These are phyloP conservation scores for Populus ilicifolia DNA, from an alignment of 345 rosid species.

Conservation along the genomic window DNA sequence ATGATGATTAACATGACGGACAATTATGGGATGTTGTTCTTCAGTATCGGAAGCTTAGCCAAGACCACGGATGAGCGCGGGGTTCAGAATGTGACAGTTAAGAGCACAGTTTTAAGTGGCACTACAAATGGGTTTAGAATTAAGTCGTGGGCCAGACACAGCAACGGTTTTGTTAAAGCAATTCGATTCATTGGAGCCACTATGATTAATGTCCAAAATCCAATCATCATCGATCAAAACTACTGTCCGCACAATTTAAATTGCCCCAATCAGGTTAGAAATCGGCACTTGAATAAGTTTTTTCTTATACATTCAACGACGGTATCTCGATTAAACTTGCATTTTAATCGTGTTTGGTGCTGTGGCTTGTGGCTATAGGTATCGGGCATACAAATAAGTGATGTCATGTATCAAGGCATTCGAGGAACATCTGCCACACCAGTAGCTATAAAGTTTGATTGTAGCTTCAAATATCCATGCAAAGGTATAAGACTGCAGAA, in stretches of 20 bases:
- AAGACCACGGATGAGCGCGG: background rate
- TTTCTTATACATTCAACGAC: background rate
- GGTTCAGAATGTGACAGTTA: conserved; percentile 1
- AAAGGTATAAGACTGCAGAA: conserved; percentile 10
- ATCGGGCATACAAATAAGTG: conserved; percentile 1
- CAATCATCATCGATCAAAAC: conserved; percentile 10
- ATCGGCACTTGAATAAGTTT: background rate
- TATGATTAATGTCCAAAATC: conserved; percentile 7
- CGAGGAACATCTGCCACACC: conserved; percentile 34
- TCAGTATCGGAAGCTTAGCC: conserved; percentile 11
- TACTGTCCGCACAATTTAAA: conserved; percentile 6
- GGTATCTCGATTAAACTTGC: too few species aligned
- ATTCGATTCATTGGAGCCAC: conserved; percentile 7
- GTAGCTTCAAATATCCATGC: conserved; percentile 40
- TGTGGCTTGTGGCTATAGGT: background rate
- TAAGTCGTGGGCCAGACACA: conserved; percentile 7
- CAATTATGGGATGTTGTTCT: background rate
- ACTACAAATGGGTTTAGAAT: conserved; percentile 5
- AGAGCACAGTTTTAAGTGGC: background rate
- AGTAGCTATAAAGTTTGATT: conserved; percentile 36
- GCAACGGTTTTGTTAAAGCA: conserved; percentile 5
- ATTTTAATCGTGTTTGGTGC: too few species aligned
- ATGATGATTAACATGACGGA: background rate
- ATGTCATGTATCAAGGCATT: background rate
- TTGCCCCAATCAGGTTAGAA: conserved; percentile 4